A percentile compares a stretch with the other conserved stretches of the same genome.
Evolutionary conservation across 441 rosid genomes (phyloP).

Genomic region (Euphorbia celastroides): DNA sequence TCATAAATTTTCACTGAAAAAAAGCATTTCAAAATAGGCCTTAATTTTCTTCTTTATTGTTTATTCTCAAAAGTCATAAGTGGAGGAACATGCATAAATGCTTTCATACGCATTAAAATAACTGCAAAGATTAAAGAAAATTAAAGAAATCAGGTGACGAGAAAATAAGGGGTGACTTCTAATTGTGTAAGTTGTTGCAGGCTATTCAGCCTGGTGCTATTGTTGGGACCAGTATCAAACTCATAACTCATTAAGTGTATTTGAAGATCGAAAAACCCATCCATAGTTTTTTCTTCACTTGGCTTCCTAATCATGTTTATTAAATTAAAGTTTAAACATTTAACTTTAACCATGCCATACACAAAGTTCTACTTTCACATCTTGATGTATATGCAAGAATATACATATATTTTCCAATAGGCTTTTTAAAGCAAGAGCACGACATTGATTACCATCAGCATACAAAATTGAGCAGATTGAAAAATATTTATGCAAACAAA

Average conservation of each 20-base stretch:
- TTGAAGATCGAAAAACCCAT: background rate
- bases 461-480: background rate
- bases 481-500: slow-evolving; percentile 8
- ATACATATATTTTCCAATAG: background rate
- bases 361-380: background rate
- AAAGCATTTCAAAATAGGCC: background rate
- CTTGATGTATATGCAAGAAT: background rate
- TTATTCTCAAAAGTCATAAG: background rate
- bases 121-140: background rate
- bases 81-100: background rate
- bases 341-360: background rate
- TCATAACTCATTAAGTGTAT: background rate
- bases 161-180: background rate
- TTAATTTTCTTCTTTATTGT: background rate
- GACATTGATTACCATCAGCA: background rate
- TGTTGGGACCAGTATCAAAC: background rate
- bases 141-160: background rate
- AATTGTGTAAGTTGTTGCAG: background rate
- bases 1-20: slow-evolving; percentile 1
- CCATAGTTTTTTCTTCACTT: background rate
- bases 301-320: background rate
- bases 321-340: too few relatives aligned
- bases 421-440: background rate
- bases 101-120: background rate
- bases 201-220: background rate